These are phyloP conservation scores for Eragrostis tef DNA, from an alignment of 202 grass and related monocot genomes.

Conservation along the genomic window DNA sequence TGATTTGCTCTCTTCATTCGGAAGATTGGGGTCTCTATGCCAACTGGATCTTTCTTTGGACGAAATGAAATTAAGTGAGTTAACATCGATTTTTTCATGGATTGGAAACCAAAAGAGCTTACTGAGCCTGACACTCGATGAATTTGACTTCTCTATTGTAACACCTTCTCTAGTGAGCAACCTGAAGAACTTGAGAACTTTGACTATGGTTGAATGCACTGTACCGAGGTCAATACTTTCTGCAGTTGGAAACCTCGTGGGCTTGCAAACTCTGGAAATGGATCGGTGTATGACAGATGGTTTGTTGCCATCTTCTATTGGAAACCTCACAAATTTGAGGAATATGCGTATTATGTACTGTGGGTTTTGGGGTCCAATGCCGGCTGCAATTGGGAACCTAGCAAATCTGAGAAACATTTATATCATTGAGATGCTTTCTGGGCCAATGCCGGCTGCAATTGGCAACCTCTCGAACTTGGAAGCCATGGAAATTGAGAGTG, in stretches of 20 bases:
- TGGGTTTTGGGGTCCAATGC: background rate
- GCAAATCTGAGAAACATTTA: conserved; percentile 19
- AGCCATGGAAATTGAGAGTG: no score
- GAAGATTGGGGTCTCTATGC: background rate
- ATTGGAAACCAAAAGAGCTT: conserved; percentile 2
- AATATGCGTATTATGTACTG: background rate
- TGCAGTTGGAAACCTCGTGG: background rate
- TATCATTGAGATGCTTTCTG: no score
- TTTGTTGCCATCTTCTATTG: conserved; percentile 17
- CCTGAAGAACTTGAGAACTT: background rate
- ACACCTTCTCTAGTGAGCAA: background rate
- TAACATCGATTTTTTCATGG: background rate
- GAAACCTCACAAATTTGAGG: conserved; percentile 9
- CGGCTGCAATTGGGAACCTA: background rate
- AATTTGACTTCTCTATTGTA: conserved; percentile 16
- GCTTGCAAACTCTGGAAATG: background rate
- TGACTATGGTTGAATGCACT: background rate
- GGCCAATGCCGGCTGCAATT: no score
- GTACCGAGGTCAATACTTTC: background rate
- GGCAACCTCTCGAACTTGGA: no score
- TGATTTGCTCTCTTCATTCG: conserved; percentile 19
- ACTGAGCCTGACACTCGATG: background rate
- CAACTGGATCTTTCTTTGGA: background rate
- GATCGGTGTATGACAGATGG: background rate
- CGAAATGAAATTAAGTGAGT: background rate